Conservation (phyloP, 1,284 basidiomycete species). For the Macrocybe sp. region DNA sequence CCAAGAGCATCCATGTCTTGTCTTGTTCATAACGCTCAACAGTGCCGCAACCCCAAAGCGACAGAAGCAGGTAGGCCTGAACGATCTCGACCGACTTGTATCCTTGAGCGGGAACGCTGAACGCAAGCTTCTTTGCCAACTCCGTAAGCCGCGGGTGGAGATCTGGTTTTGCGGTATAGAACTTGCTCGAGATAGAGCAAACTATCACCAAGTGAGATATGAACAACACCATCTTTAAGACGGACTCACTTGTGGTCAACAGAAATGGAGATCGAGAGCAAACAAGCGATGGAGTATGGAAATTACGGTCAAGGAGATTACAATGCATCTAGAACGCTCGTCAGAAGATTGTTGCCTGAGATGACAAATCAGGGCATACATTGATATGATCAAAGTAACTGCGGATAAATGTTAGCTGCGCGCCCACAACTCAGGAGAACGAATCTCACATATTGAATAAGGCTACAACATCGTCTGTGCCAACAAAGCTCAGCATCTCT, state of each 20-base stretch:
- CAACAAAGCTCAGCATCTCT: conserved; percentile 84
- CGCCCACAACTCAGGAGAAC: conserved; percentile 6
- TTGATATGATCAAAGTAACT: conserved; percentile 79
- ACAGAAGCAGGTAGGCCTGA: conserved; percentile 82
- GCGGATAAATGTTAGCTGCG: conserved; percentile 11
- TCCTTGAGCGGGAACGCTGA: conserved; percentile 76
- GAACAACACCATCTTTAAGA: conserved; percentile 2
- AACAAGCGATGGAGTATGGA: conserved; percentile 90
- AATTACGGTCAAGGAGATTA: conserved; percentile 74
- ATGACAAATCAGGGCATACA: conserved; percentile 34
- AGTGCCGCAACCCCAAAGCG: conserved; percentile 85
- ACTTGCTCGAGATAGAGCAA: conserved; percentile 90
- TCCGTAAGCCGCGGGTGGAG: conserved; percentile 79
- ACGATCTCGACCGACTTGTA: conserved; percentile 97
- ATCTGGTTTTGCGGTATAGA: conserved; percentile 81
- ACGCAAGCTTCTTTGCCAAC: conserved; percentile 88
- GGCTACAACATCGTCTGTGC: conserved; percentile 80
- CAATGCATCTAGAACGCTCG: conserved; percentile 52
- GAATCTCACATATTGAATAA: conserved; percentile 84
- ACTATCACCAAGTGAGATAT: conserved; percentile 41
- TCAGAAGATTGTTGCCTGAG: conserved; percentile 1
- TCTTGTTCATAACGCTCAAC: conserved; percentile 96
- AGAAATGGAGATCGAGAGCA: conserved; percentile 91
- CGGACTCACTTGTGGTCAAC: conserved; percentile 79
- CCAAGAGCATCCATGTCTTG: conserved; percentile 88